Evolutionary conservation across 1,284 basidiomycete genomes (phyloP), one percentile per base, ranked within the genome.

Genomic region (Naganishia sp.): DNA sequence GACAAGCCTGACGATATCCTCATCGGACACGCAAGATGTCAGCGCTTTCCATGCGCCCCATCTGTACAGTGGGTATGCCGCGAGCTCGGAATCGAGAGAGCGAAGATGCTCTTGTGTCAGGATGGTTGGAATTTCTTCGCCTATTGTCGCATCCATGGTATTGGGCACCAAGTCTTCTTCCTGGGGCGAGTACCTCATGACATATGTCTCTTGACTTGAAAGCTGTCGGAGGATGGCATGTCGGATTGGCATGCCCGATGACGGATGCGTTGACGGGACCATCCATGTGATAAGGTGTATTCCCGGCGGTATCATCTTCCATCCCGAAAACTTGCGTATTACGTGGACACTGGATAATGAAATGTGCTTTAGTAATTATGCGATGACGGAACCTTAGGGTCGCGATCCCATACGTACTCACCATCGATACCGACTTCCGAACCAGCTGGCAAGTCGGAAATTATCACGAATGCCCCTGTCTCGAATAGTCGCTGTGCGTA

Each of bases 301-400:
- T 3, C 79, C 78, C 1, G 78, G 77, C 11, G 79, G 76, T 25
- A 80, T 64, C 66, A 80, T 77, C 65, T 80, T 80, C 68, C 74
- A 73, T 0, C 79, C 79, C 31, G 39, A 55, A 42, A 66, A 66
- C 25, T 50, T 56, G 32, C 15, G 42, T 39, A 51, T 47, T 28
- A 66, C 17, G 32, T 62, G 43, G 7, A 61, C 57, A 25, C 57
- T 61, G 23, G 32, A 31, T 21, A 1, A 31, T 13, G 13, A 23
- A 10, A 28, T 32, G n/a, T 0, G 32, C 25, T 32, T 45, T 43
- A 31, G 35, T 9, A 31, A 5, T 18, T n/a, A 42, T 15, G 28
- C 35, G 15, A n/a, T 11, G 1, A 17, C 35, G 55, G 0, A 21
- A n/a, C 35, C 13, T 51, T 43, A 28, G 17, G 18, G 10, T 21